phyloP scores from a whole-genome alignment of 352 stramenopile species.

The Sclerospora graminicola region DNA sequence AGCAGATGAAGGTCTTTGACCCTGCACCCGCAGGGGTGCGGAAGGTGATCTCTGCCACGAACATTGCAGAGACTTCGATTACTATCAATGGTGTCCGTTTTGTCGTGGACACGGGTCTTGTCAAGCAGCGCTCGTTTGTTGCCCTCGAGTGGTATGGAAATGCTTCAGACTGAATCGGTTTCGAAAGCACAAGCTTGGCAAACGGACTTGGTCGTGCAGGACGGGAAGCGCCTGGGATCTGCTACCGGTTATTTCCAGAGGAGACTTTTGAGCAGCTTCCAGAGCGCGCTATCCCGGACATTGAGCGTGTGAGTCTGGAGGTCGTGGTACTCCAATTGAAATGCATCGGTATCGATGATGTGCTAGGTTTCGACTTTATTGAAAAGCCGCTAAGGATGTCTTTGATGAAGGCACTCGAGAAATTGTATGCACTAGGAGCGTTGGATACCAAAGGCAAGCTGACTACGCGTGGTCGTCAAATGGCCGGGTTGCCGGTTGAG shows the following conservation, averaged over 20 bases:
- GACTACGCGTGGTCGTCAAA: conserved; percentile 63
- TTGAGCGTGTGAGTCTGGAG: conserved; percentile 80
- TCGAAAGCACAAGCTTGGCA: conserved; percentile 89
- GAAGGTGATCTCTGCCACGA: conserved; percentile 93
- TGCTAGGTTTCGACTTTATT: conserved; percentile 85
- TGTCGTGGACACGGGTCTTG: conserved; percentile 79
- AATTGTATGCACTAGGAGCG: conserved; percentile 65
- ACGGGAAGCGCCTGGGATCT: conserved; percentile 70
- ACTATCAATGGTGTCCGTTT: conserved; percentile 96
- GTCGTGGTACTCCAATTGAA: conserved; percentile 81
- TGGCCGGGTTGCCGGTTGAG: conserved; percentile 82
- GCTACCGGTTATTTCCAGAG: conserved; percentile 78
- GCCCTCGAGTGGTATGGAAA: conserved; percentile 83
- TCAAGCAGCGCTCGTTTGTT: conserved; percentile 85
- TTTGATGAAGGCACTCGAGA: conserved; percentile 74
- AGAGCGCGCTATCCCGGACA: conserved; percentile 68
- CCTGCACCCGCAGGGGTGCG: conserved; percentile 58
- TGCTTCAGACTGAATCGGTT: conserved; percentile 76
- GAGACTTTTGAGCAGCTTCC: conserved; percentile 78
- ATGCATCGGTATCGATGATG: conserved; percentile 76
- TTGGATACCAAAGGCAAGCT: conserved; percentile 54
- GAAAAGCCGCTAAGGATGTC: conserved; percentile 71
- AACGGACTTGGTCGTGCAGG: conserved; percentile 81
- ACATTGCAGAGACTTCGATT: conserved; percentile 96
- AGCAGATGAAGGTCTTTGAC: conserved; percentile 93